These are phyloP conservation scores for Tremella yokohamensis DNA, from an alignment of 768 basidiomycete genomes.

Conservation along the genomic window DNA sequence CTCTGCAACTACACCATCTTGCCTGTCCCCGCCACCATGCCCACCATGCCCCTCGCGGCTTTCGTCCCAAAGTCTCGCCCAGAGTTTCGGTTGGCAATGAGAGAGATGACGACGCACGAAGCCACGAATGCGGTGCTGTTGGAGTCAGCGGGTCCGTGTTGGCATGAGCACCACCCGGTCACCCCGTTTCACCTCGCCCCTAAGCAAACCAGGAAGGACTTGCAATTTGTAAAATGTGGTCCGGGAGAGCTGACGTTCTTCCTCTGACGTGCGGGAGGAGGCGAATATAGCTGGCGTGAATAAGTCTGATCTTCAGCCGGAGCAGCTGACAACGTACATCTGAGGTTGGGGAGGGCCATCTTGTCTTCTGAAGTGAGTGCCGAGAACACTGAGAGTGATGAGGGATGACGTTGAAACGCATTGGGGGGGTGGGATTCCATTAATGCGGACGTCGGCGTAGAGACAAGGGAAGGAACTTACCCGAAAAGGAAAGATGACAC, in stretches of 20 bases:
- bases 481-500: no score
- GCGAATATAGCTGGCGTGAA: conserved; percentile 46
- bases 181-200: no score
- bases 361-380: neutral
- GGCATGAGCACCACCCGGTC: no score
- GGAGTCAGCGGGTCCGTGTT: no score
- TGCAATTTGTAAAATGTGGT: conserved; percentile 51
- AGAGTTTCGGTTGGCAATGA: conserved; percentile 39
- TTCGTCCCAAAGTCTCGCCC: conserved; percentile 35
- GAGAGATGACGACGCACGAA: conserved; percentile 49
- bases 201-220: conserved; percentile 10
- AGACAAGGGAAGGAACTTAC: no score
- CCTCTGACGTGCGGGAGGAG: conserved; percentile 49
- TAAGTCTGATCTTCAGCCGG: neutral
- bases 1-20: conserved; percentile 42
- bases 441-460: no score
- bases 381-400: no score
- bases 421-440: no score
- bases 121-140: conserved; percentile 48
- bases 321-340: conserved; percentile 31
- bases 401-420: no score
- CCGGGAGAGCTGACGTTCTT: conserved; percentile 48
- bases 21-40: conserved; percentile 28
- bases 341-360: conserved; percentile 45
- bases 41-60: conserved; percentile 33